Evolutionary conservation across 495 filamentous ascomycete species (phyloP).

Genomic region (Xylaria intraflava): DNA sequence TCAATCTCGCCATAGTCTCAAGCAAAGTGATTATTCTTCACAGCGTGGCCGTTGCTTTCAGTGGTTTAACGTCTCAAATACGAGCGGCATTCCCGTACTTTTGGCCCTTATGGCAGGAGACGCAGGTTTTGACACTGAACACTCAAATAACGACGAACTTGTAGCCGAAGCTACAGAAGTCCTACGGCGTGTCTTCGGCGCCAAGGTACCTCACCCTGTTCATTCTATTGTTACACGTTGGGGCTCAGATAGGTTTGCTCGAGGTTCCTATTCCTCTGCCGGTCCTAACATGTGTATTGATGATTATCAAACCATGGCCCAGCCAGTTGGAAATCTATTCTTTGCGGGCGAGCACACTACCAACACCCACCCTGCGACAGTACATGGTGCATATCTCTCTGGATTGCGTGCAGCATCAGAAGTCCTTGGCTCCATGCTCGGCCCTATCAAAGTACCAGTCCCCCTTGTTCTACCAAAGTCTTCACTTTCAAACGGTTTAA

Average conservation of each 20-base stretch:
- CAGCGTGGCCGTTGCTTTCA: constrained; percentile 81
- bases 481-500: constrained; percentile 26
- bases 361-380: constrained; percentile 90
- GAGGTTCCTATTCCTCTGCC: constrained; percentile 90
- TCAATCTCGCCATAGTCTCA: constrained; percentile 43
- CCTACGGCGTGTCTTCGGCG: constrained; percentile 55
- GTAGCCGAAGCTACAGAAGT: constrained; percentile 72
- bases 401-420: constrained; percentile 84
- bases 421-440: constrained; percentile 68
- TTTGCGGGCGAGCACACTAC: constrained; percentile 97
- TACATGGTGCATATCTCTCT: constrained; percentile 93
- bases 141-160: constrained; percentile 62
- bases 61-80: constrained; percentile 93
- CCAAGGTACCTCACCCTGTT: constrained; percentile 57
- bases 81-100: constrained; percentile 77
- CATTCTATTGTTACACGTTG: constrained; percentile 94
- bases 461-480: constrained; percentile 66
- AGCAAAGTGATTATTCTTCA: constrained; percentile 47
- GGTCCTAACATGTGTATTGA: constrained; percentile 70
- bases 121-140: constrained; percentile 82
- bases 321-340: constrained; percentile 75
- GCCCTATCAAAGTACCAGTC: constrained; percentile 67
- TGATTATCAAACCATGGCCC: constrained; percentile 93
- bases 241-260: constrained; percentile 80
- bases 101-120: constrained; percentile 95